Conservation (phyloP, 2,329 filamentous ascomycete species). For the Sclerotinia subarctica region DNA sequence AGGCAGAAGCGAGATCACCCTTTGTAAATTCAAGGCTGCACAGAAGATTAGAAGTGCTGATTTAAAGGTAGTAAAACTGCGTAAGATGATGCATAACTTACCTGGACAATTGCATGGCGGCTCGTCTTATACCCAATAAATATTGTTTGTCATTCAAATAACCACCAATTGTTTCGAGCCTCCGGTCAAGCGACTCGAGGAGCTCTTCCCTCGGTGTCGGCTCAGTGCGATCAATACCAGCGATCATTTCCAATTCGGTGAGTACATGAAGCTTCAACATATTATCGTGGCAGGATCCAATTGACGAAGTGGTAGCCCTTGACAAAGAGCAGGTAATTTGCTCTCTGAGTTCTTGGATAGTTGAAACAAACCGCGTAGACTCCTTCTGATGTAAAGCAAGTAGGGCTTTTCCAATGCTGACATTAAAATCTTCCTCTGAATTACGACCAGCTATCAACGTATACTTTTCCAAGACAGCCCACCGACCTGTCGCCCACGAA, state of each 20-base stretch:
- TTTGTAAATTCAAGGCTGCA: constrained; percentile 55
- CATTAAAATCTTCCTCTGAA: constrained; percentile 68
- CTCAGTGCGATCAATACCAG: constrained; percentile 44
- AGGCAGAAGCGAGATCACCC: constrained; percentile 75
- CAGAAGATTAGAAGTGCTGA: constrained; percentile 34
- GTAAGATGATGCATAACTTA: constrained; percentile 43
- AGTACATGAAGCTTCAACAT: constrained; percentile 84
- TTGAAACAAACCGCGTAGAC: constrained; percentile 49
- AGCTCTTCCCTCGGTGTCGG: constrained; percentile 38
- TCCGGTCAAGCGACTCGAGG: constrained; percentile 61
- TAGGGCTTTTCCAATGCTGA: constrained; percentile 69
- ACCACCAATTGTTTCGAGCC: constrained; percentile 85
- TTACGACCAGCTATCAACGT: constrained; percentile 48
- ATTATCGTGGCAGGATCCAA: constrained; percentile 81
- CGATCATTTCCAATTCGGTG: constrained; percentile 79
- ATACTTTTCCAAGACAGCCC: constrained; percentile 70
- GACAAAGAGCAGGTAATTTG: constrained; percentile 73
- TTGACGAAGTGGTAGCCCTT: constrained; percentile 70
- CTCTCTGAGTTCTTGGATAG: constrained; percentile 64
- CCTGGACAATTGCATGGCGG: constrained; percentile 77
- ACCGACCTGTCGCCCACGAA: constrained; percentile 83
- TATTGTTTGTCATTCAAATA: constrained; percentile 94
- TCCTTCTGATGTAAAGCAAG: constrained; percentile 56
- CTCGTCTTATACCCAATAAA: constrained; percentile 78
- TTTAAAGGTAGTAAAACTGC: neutral